phyloP scores from a whole-genome alignment of 306 rosid species.

The Erythrophleum fordii region DNA sequence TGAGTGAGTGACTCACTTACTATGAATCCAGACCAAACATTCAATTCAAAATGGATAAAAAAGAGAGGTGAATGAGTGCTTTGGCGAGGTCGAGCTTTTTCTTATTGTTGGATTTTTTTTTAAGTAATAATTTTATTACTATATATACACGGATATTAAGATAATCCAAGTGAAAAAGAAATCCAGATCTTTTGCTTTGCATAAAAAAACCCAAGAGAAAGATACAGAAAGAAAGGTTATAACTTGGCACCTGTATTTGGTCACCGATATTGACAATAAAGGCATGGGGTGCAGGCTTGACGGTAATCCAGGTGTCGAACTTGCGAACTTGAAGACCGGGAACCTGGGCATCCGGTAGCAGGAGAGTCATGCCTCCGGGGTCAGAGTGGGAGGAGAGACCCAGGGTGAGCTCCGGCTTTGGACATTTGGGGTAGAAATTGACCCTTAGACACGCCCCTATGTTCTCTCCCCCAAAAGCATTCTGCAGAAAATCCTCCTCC shows the following conservation, averaged over 20 bases:
- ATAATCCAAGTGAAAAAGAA: neutral
- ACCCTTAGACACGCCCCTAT: constrained; percentile 88
- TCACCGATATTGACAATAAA: constrained; percentile 91
- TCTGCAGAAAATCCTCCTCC: constrained; percentile 53
- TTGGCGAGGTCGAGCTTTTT: no score
- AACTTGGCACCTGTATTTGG: constrained; percentile 74
- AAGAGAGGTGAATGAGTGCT: no score
- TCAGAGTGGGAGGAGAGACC: constrained; percentile 93
- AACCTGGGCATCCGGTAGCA: constrained; percentile 67
- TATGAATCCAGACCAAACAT: constrained; percentile 30
- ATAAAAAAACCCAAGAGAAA: no score
- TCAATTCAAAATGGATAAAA: neutral
- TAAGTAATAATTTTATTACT: neutral
- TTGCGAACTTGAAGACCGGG: constrained; percentile 83
- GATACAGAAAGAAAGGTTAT: no score
- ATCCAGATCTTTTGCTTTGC: no score
- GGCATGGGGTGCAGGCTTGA: constrained; percentile 76
- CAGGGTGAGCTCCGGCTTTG: constrained; percentile 73
- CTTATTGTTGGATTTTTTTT: neutral
- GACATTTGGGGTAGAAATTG: constrained; percentile 82
- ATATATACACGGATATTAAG: neutral
- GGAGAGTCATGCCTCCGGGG: constrained; percentile 83
- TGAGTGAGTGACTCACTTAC: constrained; percentile 41
- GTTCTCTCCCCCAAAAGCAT: constrained; percentile 72
- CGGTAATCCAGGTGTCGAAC: constrained; percentile 70